These are phyloP conservation scores for Lactarius sp. DNA, from an alignment of 768 basidiomycete species.

Conservation along the genomic window DNA sequence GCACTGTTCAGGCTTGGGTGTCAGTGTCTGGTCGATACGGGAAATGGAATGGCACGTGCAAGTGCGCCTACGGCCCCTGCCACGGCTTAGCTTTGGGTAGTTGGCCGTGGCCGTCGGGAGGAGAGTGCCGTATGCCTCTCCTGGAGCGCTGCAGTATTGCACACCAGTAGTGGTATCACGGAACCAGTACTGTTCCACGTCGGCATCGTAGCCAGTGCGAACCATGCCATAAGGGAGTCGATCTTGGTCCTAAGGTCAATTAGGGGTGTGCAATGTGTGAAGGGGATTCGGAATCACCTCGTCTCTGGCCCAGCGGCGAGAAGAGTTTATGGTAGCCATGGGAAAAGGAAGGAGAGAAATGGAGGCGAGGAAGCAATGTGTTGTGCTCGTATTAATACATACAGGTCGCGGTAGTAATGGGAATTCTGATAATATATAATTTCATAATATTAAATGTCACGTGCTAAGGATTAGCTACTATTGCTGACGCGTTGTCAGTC, in stretches of 20 bases:
- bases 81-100: background rate
- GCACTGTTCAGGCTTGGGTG: background rate
- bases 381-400: background rate
- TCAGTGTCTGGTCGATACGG: background rate
- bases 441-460: background rate
- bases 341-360: background rate
- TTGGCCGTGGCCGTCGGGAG: conserved; percentile 13
- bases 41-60: conserved; percentile 2
- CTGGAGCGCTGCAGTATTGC: conserved; percentile 13
- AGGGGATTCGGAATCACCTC: background rate
- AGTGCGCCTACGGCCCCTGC: conserved; percentile 4
- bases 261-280: background rate
- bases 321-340: conserved; percentile 3
- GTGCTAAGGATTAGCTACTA: background rate
- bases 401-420: too few species aligned
- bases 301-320: conserved; percentile 4
- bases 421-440: too few species aligned
- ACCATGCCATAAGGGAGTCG: conserved; percentile 18
- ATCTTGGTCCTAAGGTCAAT: conserved; percentile 11
- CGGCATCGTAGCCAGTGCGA: conserved; percentile 22
- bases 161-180: conserved; percentile 3
- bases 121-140: conserved; percentile 19
- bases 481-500: conserved; percentile 4
- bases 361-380: background rate
- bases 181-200: conserved; percentile 19